These are phyloP conservation scores for Wallacemonas sp. DNA, from an alignment of 208 protist genomes.

Conservation along the genomic window DNA sequence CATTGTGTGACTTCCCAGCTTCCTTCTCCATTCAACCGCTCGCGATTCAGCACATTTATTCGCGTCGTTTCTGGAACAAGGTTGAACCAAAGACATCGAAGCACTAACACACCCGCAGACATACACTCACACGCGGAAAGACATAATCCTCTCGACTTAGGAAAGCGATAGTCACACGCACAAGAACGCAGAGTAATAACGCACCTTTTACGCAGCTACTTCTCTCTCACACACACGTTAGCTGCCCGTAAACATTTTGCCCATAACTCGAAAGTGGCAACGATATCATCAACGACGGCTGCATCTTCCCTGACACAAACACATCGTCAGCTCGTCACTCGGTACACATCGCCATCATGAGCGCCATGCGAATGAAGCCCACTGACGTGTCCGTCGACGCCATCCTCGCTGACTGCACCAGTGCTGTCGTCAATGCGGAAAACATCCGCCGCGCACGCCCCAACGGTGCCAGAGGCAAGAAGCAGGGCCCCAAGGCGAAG, in stretches of 20 bases:
- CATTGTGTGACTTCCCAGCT: neutral
- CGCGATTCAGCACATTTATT: too few relatives aligned
- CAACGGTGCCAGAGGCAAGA: slow-evolving; percentile 10
- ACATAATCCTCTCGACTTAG: slow-evolving; percentile 6
- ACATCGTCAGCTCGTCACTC: too few relatives aligned
- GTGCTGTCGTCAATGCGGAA: slow-evolving; percentile 65
- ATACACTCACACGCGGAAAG: neutral
- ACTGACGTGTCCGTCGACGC: neutral
- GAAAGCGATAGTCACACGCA: slow-evolving; percentile 9
- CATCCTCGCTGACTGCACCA: slow-evolving; percentile 76
- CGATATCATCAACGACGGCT: too few relatives aligned
- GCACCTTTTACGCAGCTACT: too few relatives aligned
- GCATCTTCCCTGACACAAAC: too few relatives aligned
- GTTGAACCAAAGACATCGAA: neutral
- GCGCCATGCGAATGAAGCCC: neutral
- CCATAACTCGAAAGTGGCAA: too few relatives aligned
- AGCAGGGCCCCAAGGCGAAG: slow-evolving; percentile 3
- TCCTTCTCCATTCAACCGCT: neutral
- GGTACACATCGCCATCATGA: neutral
- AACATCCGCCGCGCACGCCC: slow-evolving; percentile 52
- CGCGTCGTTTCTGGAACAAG: neutral
- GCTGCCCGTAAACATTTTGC: too few relatives aligned
- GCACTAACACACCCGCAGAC: neutral
- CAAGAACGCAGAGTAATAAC: slow-evolving; percentile 6
- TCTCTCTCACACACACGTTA: too few relatives aligned